Conservation (phyloP, 1,284 basidiomycete species). For the Violaceomyces palustris region DNA sequence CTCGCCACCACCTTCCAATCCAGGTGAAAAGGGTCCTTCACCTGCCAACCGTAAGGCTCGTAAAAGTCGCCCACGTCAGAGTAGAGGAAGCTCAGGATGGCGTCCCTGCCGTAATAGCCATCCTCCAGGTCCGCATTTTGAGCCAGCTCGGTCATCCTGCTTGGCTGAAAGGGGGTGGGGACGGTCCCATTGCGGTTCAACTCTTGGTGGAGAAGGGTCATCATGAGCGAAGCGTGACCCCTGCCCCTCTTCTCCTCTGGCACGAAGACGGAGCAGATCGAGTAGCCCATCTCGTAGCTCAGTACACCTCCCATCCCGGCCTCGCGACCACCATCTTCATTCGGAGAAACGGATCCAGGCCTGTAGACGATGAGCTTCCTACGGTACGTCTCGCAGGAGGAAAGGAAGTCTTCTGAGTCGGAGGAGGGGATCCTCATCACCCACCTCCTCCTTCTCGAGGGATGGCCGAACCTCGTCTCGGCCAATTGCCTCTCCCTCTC, state of each 20-base stretch:
- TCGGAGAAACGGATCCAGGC: too few relatives aligned
- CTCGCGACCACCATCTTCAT: too few relatives aligned
- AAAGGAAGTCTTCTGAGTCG: slow-evolving; percentile 13
- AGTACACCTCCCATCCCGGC: too few relatives aligned
- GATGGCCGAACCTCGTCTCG: slow-evolving; percentile 8
- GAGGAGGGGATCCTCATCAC: slow-evolving; percentile 15
- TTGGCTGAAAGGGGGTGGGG: too few relatives aligned
- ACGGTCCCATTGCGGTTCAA: slow-evolving; percentile 23
- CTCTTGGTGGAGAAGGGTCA: slow-evolving; percentile 60
- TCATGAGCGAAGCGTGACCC: slow-evolving; percentile 60
- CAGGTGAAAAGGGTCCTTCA: slow-evolving; percentile 13
- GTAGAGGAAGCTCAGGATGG: slow-evolving; percentile 61
- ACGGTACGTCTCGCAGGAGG: slow-evolving; percentile 20
- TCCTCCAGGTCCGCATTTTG: slow-evolving; percentile 2
- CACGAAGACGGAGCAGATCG: slow-evolving; percentile 56
- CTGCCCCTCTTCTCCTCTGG: slow-evolving; percentile 56
- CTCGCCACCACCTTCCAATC: slow-evolving; percentile 12
- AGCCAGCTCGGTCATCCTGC: neutral
- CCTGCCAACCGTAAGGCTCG: slow-evolving; percentile 54
- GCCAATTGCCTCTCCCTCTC: slow-evolving; percentile 10
- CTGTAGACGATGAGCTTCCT: slow-evolving; percentile 9
- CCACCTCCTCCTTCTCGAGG: slow-evolving; percentile 10
- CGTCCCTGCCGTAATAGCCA: slow-evolving; percentile 53
- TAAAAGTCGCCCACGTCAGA: slow-evolving; percentile 66
- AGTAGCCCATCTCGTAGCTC: slow-evolving; percentile 10